A percentile compares a stretch with the other conserved stretches of the same genome.
Evolutionary conservation across 495 filamentous ascomycete genomes (phyloP).

Genomic region (Umbilicaria muhlenbergii): DNA sequence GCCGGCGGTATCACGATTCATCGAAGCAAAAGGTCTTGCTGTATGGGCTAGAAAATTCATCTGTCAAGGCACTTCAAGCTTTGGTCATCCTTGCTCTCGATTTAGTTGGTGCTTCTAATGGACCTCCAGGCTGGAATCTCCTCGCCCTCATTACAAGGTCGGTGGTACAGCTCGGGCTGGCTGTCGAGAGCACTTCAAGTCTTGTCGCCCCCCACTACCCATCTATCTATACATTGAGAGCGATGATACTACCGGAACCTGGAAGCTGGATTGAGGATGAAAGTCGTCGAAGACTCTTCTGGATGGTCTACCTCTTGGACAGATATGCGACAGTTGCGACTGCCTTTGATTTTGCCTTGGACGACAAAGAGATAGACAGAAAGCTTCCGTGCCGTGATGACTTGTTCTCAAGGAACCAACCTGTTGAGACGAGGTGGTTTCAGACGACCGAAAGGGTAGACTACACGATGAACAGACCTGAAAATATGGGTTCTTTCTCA

Average conservation of each 20-base stretch:
- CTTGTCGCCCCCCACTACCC: slow-evolving; percentile 56
- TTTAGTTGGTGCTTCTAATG: slow-evolving; percentile 64
- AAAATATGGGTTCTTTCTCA: slow-evolving; percentile 72
- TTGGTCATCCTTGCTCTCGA: slow-evolving; percentile 71
- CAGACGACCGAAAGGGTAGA: slow-evolving; percentile 37
- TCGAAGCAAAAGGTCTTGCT: slow-evolving; percentile 76
- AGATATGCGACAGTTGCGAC: slow-evolving; percentile 79
- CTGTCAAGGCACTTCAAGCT: slow-evolving; percentile 74
- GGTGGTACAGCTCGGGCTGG: slow-evolving; percentile 70
- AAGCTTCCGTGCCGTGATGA: slow-evolving; percentile 76
- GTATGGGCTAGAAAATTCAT: slow-evolving; percentile 73
- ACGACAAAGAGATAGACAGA: slow-evolving; percentile 77
- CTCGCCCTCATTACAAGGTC: slow-evolving; percentile 73
- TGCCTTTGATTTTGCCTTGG: slow-evolving; percentile 76
- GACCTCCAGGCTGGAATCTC: slow-evolving; percentile 77
- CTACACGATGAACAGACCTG: slow-evolving; percentile 50
- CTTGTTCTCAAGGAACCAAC: slow-evolving; percentile 66
- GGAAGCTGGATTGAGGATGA: slow-evolving; percentile 83
- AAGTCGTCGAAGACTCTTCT: slow-evolving; percentile 66
- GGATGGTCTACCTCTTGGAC: slow-evolving; percentile 85
- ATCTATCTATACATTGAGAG: slow-evolving; percentile 72
- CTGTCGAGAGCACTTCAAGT: slow-evolving; percentile 63
- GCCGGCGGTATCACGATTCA: slow-evolving; percentile 56
- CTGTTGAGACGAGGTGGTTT: slow-evolving; percentile 75
- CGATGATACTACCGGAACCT: slow-evolving; percentile 65